Evolutionary conservation across 192 early-diverging fungal genomes (phyloP), one percentile per base, ranked within the genome.

Genomic region (Pilobolus umbonatus): DNA sequence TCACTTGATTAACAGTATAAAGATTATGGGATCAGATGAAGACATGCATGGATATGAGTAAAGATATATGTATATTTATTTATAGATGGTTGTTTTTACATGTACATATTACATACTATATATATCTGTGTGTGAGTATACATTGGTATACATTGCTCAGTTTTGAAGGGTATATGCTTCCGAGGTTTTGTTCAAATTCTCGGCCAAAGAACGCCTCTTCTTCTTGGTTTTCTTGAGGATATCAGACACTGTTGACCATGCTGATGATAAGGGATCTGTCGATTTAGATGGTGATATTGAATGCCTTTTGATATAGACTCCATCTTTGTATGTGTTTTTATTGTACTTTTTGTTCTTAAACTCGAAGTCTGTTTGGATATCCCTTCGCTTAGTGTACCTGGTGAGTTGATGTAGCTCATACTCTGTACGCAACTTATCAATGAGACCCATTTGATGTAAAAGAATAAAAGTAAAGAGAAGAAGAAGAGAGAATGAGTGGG

Each of bases 401-500:
- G 52, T 47, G 44, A 65, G 49, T 24, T 38, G 26, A 15, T 56
- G 22, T 22, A 65, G 38, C 34, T 58, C 63, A 12, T 52, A 51
- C 9, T 58, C 55, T 10, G 49, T 29, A 6, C 56, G 38, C 19
- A 58, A n/a, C 22, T 57, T 58, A 29, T 51, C 56, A 31, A 58
- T 52, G 14, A 62, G 31, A 17, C 60, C 60, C 60, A 62, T 83
- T 40, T 9, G 5, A 28, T 69, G 71, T 21, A 24, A 48, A 32
- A 34, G 26, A 8, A 47, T 25, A 47, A 8, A 47, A 25, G 19
- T 1, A 47, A 47, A 30, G 14, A 30, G 15, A 30, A 49, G 10
- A 29, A 49, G 30, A 28, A 11, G 25, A 49, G 8, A 14, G 25
- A 28, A 49, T 12, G 21, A 19, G 40, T 17, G 40, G 40, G 40